Base-by-base conservation (phyloP, 1,284 basidiomycete genomes). In the Microbotryum lychnidis-dioicae region DNA sequence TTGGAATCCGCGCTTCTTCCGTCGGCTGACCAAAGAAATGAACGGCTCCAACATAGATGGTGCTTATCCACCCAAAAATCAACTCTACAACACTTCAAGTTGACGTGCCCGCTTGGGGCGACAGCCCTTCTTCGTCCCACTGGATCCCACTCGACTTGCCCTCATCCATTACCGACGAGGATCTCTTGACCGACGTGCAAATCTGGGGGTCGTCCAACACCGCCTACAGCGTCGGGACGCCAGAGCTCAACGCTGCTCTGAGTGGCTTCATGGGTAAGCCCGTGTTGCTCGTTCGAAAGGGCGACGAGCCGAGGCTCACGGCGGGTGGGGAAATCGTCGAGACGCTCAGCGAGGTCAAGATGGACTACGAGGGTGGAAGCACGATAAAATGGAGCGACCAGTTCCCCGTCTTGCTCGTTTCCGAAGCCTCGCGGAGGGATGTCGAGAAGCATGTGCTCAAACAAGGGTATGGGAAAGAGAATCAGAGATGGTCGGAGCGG, bases 231-330 rank as follows among this genome's bases (percentile, higher is more conserved):
- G 64, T 65, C 37, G 61, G 61, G 6, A 49, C 52, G 4, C 33
- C 44, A 6, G 64, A 55, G 8, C 44, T 65, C 10, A 29, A 52
- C 45, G 49, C 50, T 12, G 64, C 64, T 6, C 20, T 65, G 49
- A 60, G 58, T 49, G 56, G 18, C 0, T 65, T 47, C 50, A 60
- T 65, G 58, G 58, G 56, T 3, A 52, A 58, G n/a, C 23, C 33
- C 4, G 64, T 65, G n/a, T 33, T 58, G 20, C 50, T 65, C 25
- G 53, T 65, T 42, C 52, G 61, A 14, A 65, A 65, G 37, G 63
- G 60, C 18, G 51, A 21, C 31, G 29, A 33, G 20, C 29, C 51
- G 18, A 37, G 27, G 51, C 5, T 21, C 21, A 14, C 51, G 29
- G 51, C 20, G 18, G 29, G 45, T 27, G 27, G 25, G 16, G 18